phyloP scores from a whole-genome alignment of 192 early-diverging fungal genomes.

The Entomortierella chlamydospora region DNA sequence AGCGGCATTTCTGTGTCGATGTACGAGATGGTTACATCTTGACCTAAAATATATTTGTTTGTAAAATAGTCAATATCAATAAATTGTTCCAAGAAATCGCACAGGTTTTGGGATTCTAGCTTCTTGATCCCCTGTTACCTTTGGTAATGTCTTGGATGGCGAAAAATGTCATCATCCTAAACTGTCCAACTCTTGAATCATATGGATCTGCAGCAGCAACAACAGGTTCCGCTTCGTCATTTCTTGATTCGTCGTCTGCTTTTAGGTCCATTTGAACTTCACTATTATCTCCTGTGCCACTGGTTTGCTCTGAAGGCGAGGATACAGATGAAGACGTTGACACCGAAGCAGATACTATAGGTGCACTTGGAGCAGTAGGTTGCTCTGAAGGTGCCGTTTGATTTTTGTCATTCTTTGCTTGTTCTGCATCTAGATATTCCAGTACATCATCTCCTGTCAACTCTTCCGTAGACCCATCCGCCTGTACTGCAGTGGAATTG shows the following conservation, averaged over 20 bases:
- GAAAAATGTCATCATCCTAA: constrained; percentile 52
- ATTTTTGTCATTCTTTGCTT: not conserved
- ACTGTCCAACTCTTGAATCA: constrained; percentile 14
- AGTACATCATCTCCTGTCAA: constrained; percentile 19
- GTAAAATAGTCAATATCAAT: not conserved
- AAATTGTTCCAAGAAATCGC: too few relatives aligned
- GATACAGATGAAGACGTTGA: constrained; percentile 49
- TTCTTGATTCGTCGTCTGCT: not conserved
- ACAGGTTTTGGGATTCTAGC: too few relatives aligned
- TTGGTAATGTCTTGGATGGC: constrained; percentile 32
- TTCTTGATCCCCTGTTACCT: constrained; percentile 20
- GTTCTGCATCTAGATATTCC: not conserved
- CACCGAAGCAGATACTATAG: not conserved
- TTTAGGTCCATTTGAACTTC: not conserved
- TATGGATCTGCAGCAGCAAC: constrained; percentile 2
- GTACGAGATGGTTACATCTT: constrained; percentile 75
- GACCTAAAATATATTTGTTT: constrained; percentile 26
- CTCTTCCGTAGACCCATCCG: constrained; percentile 29
- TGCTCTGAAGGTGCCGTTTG: not conserved
- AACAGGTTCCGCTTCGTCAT: not conserved
- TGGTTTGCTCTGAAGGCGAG: not conserved
- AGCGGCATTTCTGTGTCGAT: constrained; percentile 72
- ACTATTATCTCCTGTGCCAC: not conserved
- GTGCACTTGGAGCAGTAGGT: not conserved
- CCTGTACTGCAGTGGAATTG: constrained; percentile 54